Evolutionary conservation across 768 basidiomycete species (phyloP).

Genomic region (Tulasnella sp.): DNA sequence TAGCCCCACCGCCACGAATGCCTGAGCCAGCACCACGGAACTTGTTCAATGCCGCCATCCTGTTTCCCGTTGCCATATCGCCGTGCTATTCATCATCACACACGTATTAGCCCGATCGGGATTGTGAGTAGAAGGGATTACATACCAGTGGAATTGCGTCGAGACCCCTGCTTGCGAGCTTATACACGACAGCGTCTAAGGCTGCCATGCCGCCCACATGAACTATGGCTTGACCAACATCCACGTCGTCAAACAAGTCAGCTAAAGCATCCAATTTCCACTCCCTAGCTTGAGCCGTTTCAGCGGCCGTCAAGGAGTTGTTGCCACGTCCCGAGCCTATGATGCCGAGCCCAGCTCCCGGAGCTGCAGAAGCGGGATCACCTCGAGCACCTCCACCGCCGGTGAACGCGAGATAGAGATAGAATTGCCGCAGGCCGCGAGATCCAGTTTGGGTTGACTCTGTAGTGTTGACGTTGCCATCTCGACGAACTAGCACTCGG

Average conservation of each 20-base stretch:
- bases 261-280: constrained; percentile 92
- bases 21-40: constrained; percentile 58
- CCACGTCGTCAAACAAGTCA: constrained; percentile 83
- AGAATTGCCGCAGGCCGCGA: constrained; percentile 87
- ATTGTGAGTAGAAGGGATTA: constrained; percentile 26
- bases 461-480: constrained; percentile 63
- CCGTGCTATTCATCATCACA: constrained; percentile 51
- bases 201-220: constrained; percentile 84
- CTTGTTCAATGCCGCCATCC: constrained; percentile 75
- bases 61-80: constrained; percentile 84
- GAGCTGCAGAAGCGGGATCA: constrained; percentile 42
- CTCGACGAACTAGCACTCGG: constrained; percentile 90
- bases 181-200: constrained; percentile 83
- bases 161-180: constrained; percentile 72
- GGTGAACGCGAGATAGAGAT: constrained; percentile 91
- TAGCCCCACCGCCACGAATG: constrained; percentile 55
- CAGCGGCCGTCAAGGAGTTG: constrained; percentile 48
- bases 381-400: constrained; percentile 54
- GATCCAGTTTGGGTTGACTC: constrained; percentile 52
- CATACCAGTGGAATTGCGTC: constrained; percentile 85
- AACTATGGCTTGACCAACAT: constrained; percentile 62
- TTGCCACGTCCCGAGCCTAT: constrained; percentile 76
- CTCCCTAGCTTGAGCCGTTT: constrained; percentile 78
- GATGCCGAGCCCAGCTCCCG: constrained; percentile 66
- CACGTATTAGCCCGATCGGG: constrained; percentile 7